Base-by-base conservation (phyloP, 768 basidiomycete species). In the Termitomyces sp. region DNA sequence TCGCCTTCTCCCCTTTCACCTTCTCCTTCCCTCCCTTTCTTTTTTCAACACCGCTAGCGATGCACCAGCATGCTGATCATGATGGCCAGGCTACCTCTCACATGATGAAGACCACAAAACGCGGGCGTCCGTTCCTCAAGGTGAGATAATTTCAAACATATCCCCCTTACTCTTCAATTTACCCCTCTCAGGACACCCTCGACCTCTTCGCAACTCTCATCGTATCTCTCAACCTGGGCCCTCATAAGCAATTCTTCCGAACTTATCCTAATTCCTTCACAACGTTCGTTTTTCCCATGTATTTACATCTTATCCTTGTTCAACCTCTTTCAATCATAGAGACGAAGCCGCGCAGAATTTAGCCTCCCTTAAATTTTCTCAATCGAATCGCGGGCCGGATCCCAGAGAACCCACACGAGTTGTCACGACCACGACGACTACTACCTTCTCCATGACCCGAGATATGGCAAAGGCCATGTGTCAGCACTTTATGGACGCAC, bases 401-500 rank as follows among this genome's bases (percentile, higher is more conserved):
- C 96, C 97, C 62, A 88, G 93, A 75, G 97, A 99, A 72, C 93
- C 94, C 65, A 86, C 91, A 71, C 88, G 97, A 67, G 93, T 99
- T 72, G 90, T 99, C 68, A 99, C 97, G 65, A 99, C 97, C 0
- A 99, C 97, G 0, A 99, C 97, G 6, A 98, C 97, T 5, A 99
- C 97, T 42, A 99, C 97, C 34, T 99, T 99, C 76, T 93, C 93
- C 58, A 98, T 99, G 97, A 93, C 93, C 62, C 88, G 97, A 63
- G 97, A 99, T 44, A 98, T 99, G 91, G 97, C 97, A 60, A 98
- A 98, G 75, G 93, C 93, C 34, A 98, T 99, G 88, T 91, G 93
- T 74, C 97, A 99, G 73, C 94, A 98, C 69, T 98, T 98, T 68
- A 97, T 99, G 93, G 97, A 98, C 62, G 94, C 97, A 55, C 91